A percentile compares a stretch with the other conserved stretches of the same genome.
Evolutionary conservation across 2,329 filamentous ascomycete genomes (phyloP).

Genomic region (Rutstroemia sydowiana): DNA sequence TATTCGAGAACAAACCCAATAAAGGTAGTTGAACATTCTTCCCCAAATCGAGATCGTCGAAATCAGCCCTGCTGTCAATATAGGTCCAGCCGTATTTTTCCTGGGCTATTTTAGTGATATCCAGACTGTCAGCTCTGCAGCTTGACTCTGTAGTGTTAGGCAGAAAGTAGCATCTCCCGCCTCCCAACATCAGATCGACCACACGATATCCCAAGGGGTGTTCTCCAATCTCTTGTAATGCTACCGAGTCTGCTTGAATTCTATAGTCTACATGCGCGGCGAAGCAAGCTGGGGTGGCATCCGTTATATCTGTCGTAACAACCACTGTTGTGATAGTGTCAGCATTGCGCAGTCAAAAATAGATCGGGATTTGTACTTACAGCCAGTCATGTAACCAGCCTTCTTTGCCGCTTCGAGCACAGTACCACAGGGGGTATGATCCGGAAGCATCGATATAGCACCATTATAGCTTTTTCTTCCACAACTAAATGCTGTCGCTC

Average conservation of each 20-base stretch:
- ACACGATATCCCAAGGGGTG: conserved; percentile 76
- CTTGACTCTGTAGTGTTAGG: conserved; percentile 74
- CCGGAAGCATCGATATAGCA: conserved; percentile 82
- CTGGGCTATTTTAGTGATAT: conserved; percentile 67
- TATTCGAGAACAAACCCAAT: conserved; percentile 74
- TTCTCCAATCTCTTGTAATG: conserved; percentile 83
- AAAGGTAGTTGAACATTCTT: conserved; percentile 61
- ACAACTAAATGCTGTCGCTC: conserved; percentile 92
- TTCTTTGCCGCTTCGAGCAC: conserved; percentile 88
- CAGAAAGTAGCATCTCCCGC: conserved; percentile 87
- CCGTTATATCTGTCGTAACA: conserved; percentile 89
- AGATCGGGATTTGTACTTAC: not conserved
- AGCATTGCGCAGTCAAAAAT: not conserved
- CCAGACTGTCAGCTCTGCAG: conserved; percentile 71
- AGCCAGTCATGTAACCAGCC: conserved; percentile 82
- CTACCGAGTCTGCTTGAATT: conserved; percentile 80
- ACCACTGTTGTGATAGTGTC: conserved; percentile 46
- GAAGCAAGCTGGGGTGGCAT: conserved; percentile 94
- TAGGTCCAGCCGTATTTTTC: conserved; percentile 75
- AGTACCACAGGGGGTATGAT: conserved; percentile 82
- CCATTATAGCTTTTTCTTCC: conserved; percentile 93
- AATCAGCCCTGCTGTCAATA: conserved; percentile 61
- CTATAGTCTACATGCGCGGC: conserved; percentile 78
- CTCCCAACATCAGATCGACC: conserved; percentile 88
- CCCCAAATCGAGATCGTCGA: conserved; percentile 66